Conservation (phyloP, 2,329 filamentous ascomycete genomes). For the Fusarium sp. region DNA sequence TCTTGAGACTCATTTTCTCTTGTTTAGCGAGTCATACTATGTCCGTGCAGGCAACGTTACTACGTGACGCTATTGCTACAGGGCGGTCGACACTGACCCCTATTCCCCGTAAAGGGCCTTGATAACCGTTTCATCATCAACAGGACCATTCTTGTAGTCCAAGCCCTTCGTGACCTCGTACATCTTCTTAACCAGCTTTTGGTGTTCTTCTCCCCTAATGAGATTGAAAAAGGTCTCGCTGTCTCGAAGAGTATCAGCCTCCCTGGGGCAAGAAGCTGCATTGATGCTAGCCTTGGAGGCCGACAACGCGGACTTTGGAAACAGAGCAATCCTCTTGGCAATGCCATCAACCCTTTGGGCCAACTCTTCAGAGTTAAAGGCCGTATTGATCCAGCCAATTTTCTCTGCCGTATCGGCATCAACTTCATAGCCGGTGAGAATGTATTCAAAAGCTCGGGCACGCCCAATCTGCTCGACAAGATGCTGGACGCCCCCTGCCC, state of each 20-base stretch:
- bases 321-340: background rate
- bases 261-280: background rate
- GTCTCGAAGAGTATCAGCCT: background rate
- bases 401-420: background rate
- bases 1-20: no score
- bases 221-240: background rate
- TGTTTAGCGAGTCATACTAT: no score
- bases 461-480: background rate
- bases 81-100: background rate
- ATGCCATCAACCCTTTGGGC: background rate
- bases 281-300: background rate
- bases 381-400: background rate
- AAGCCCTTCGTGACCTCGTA: background rate
- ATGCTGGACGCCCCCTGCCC: background rate
- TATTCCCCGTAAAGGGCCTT: background rate
- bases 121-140: background rate
- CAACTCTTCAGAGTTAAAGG: background rate
- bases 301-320: background rate
- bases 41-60: no score
- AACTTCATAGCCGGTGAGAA: background rate
- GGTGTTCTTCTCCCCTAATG: background rate
- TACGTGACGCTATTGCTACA: no score
- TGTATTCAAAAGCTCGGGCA: background rate
- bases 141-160: background rate
- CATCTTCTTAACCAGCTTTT: background rate